Evolutionary conservation across 345 rosid species (phyloP), one percentile per base, ranked within the genome.

Genomic region (Triadica sebifera): DNA sequence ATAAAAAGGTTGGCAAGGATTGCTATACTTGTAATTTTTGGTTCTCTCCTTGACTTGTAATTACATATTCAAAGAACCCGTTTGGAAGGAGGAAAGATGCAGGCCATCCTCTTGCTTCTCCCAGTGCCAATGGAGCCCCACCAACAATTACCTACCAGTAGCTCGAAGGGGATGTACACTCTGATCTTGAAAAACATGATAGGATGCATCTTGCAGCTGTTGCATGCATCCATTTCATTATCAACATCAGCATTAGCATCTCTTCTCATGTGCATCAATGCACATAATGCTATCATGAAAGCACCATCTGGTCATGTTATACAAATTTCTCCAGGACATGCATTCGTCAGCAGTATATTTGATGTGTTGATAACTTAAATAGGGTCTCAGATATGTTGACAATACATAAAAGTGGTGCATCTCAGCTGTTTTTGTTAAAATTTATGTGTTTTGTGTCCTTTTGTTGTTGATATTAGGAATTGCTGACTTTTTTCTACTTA

Each of bases 161-260:
- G 90, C 82, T 75, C 63, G 87, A 87, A 86, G 86, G 92, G 97
- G 94, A 89, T 82, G 87, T 87, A n/a, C n/a, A 79, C 81, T 88
- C 93, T 90, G 89, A 85, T 87, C 87, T 81, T 84, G 85, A 86
- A 84, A 83, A 85, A 78, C 86, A 86, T 86, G 79, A 79, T 91
- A 93, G 88, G 98, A 87, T 94, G 96, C 91, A 88, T 93, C 90
- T 84, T 87, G 93, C 91, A 84, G 95, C 89, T 74, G 80, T 86
- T 88, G 89, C 87, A 85, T 93, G 91, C 98, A 91, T 89, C 98
- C 92, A 93, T 90, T 86, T 82, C 96, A 89, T 86, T 70, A 67
- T 78, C 86, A 75, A 78, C 87, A 90, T 91, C 89, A 86, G 86
- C 96, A 90, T 89, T 84, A 81, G 83, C 93, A 90, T 94, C 88